A percentile compares a stretch with the other conserved stretches of the same genome.
These are phyloP conservation scores for Phyllosticta citriasiana DNA, from an alignment of 2,329 filamentous ascomycete genomes.

Conservation along the genomic window DNA sequence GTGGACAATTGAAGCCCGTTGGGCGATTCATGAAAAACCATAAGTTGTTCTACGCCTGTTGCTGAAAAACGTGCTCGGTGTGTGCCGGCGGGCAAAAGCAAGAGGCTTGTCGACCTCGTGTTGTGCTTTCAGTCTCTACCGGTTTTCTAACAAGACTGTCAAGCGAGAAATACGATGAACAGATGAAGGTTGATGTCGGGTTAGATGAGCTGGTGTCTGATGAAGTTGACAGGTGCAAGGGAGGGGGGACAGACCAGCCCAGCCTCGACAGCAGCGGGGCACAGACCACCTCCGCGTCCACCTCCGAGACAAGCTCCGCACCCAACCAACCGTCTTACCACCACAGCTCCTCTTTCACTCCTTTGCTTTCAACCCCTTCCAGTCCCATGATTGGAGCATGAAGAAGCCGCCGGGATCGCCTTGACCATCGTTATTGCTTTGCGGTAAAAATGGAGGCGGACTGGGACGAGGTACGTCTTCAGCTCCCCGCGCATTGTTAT, in stretches of 20 bases:
- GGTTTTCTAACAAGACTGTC: too few relatives aligned
- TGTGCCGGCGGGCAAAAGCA: too few relatives aligned
- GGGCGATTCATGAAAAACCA: not conserved
- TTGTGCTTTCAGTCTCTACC: too few relatives aligned
- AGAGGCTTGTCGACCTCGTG: too few relatives aligned
- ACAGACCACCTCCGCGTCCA: not conserved
- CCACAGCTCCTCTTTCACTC: not conserved
- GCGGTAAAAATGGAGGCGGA: conserved; percentile 38
- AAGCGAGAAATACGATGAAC: too few relatives aligned
- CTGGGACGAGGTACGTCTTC: conserved; percentile 37
- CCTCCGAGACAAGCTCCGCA: conserved; percentile 2
- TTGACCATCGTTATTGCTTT: not conserved
- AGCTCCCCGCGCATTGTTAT: not conserved
- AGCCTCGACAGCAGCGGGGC: not conserved
- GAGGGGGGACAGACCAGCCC: too few relatives aligned
- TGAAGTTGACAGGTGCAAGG: too few relatives aligned
- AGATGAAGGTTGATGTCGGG: too few relatives aligned
- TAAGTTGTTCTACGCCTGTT: not conserved
- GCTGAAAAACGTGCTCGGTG: not conserved
- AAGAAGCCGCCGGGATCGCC: conserved; percentile 3
- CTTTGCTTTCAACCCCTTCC: not conserved
- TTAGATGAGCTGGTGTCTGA: too few relatives aligned
- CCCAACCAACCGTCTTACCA: not conserved
- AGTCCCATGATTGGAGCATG: conserved; percentile 1
- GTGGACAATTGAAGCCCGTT: not conserved